Evolutionary conservation across 2,329 filamentous ascomycete genomes (phyloP).

Genomic region (Camillea tinctor): DNA sequence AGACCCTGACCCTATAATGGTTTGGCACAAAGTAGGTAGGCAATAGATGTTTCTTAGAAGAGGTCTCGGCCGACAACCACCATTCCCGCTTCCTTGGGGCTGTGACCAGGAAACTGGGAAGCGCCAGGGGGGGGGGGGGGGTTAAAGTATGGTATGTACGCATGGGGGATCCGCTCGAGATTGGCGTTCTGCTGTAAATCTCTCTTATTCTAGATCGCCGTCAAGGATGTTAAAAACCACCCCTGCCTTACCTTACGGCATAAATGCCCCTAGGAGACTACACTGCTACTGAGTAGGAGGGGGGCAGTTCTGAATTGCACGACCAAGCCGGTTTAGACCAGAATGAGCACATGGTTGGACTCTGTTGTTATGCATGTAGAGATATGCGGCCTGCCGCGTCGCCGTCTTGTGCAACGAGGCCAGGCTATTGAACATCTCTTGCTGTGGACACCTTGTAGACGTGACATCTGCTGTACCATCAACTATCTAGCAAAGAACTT

Average conservation of each 20-base stretch:
- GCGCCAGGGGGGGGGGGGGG: neutral
- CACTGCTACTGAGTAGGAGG: neutral
- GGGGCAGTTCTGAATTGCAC: slow-evolving; percentile 7
- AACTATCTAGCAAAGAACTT: slow-evolving; percentile 17
- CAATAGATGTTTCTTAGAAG: neutral
- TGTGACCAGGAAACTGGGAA: slow-evolving; percentile 4
- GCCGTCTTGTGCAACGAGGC: slow-evolving; percentile 16
- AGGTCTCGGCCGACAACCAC: neutral
- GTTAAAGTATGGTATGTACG: neutral
- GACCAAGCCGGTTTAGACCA: neutral
- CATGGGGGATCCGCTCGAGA: slow-evolving; percentile 18
- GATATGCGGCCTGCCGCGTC: slow-evolving; percentile 21
- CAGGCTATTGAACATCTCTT: slow-evolving; percentile 16
- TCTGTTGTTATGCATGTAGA: slow-evolving; percentile 18
- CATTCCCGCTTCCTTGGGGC: neutral
- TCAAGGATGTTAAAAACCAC: slow-evolving; percentile 9
- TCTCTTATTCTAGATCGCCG: slow-evolving; percentile 18
- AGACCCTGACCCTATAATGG: neutral
- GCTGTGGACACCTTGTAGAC: slow-evolving; percentile 19
- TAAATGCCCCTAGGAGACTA: slow-evolving; percentile 15
- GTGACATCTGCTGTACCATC: slow-evolving; percentile 29
- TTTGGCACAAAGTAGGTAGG: neutral
- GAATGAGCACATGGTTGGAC: slow-evolving; percentile 15
- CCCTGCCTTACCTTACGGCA: slow-evolving; percentile 7
- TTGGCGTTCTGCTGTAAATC: slow-evolving; percentile 12